Base-by-base conservation (phyloP, 805 yeast genomes). In the Starmerella sp. region DNA sequence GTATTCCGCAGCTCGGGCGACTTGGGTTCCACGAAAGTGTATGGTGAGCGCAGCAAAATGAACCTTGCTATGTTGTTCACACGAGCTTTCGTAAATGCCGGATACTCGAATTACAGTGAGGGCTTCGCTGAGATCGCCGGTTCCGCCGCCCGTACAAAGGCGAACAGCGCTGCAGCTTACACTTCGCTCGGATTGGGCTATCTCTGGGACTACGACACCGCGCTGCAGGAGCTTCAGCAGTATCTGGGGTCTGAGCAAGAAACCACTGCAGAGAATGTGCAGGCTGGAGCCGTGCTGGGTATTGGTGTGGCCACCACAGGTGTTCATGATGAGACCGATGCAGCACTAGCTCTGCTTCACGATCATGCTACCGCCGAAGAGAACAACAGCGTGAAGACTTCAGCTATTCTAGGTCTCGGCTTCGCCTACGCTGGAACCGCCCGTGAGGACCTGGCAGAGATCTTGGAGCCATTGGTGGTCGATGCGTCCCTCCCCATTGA, bases 251-350 rank as follows among this genome's bases (percentile, higher is more conserved):
- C 95, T 4, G 78, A 82, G 15, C 39, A 46, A n/a, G 83, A 81
- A 56, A 91, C 87, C 65, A 80, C 90, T 62, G 42, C 46, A 22
- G 49, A 46, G 31, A 46, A 46, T 34, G 49, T 46, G 5, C 88
- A 88, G 72, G 96, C 97, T 6, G 99, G 99, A 71, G 96, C 98
- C 5, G 75, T 93, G 56, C 77, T 93, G 61, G 99, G 97, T 69
- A 87, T 88, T 70, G 98, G 97, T 69, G 78, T 93, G 48, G 83
- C 88, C 6, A 86, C 95, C 32, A 77, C 95, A 28, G 95, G 95
- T 70, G 91, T 93, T 54, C 96, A 87, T 70, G 96, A 91, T 67
- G 98, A 91, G 59, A 87, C 90, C 44, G 97, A 89, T 60, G 91
- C 97, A 1, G 91, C 97, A 6, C 75, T 87, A 58, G 82, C 95